Percentiles rank a stretch among this genome's conserved stretches.
phyloP scores from a whole-genome alignment of 768 basidiomycete species.

The Obba rivulosa region DNA sequence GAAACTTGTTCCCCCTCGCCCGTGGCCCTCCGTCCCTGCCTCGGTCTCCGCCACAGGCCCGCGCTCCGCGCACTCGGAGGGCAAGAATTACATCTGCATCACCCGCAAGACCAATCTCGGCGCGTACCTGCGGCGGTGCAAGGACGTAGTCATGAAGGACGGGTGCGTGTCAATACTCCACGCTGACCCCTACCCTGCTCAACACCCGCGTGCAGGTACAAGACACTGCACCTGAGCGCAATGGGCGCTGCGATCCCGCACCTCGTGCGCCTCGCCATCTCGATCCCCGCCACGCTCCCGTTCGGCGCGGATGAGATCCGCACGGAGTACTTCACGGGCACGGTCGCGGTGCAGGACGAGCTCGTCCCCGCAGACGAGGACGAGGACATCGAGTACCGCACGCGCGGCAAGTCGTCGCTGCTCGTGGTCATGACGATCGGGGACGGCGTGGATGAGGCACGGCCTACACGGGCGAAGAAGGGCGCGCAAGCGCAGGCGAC shows the following conservation, averaged over 20 bases:
- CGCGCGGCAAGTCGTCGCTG: conserved; percentile 67
- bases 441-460: conserved; percentile 47
- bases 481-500: conserved; percentile 4
- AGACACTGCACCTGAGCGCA: conserved; percentile 67
- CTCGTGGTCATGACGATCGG: conserved; percentile 55
- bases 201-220: conserved; percentile 42
- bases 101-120: conserved; percentile 72
- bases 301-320: conserved; percentile 58
- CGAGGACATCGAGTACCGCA: conserved; percentile 57
- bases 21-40: conserved; percentile 68
- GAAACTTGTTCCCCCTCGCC: conserved; percentile 69
- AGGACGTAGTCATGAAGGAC: conserved; percentile 62
- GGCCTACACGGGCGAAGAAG: conserved; percentile 5
- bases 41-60: conserved; percentile 81
- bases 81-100: conserved; percentile 76
- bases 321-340: conserved; percentile 60
- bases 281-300: conserved; percentile 70
- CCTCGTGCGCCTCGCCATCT: conserved; percentile 61
- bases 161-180: conserved; percentile 41
- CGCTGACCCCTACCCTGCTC: not conserved
- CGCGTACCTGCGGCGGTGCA: conserved; percentile 74
- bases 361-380: conserved; percentile 70
- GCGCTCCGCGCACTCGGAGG: conserved; percentile 70
- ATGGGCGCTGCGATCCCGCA: conserved; percentile 91
- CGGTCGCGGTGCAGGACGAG: conserved; percentile 75